Conservation (phyloP, 257 asterid genomes). For the Solanum rostratum region DNA sequence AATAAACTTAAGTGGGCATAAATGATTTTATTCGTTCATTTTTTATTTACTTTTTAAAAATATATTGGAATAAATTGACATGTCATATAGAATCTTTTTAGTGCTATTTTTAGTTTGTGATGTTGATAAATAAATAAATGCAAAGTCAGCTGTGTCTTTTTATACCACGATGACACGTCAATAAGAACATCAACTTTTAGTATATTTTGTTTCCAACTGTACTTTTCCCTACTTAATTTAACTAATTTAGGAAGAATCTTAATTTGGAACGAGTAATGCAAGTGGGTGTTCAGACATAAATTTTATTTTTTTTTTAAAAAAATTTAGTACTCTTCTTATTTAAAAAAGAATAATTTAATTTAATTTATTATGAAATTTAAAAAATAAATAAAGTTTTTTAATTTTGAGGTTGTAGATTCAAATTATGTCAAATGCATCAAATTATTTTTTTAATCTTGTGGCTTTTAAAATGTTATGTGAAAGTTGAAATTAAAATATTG, state of each 20-base stretch:
- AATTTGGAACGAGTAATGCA: neutral
- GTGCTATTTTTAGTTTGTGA: neutral
- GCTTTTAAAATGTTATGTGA: too few species aligned
- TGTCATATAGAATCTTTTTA: neutral
- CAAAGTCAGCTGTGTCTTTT: neutral
- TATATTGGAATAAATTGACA: neutral
- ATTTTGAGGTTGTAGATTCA: too few species aligned
- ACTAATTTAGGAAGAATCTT: neutral
- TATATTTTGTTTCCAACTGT: neutral
- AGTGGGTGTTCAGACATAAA: neutral
- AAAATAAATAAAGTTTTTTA: too few species aligned
- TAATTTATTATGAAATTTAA: too few species aligned
- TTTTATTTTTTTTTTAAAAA: too few species aligned
- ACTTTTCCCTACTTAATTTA: neutral
- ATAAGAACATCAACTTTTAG: neutral
- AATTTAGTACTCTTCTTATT: too few species aligned
- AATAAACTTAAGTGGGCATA: neutral
- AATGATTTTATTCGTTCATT: neutral
- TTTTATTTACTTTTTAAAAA: neutral
- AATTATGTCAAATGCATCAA: too few species aligned
- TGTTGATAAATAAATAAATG: neutral
- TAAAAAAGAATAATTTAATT: too few species aligned
- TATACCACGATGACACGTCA: neutral
- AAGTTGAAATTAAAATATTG: too few species aligned
- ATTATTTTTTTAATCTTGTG: too few species aligned